phyloP scores from a whole-genome alignment of 2,329 filamentous ascomycete species.

The Colletotrichum graminicola region DNA sequence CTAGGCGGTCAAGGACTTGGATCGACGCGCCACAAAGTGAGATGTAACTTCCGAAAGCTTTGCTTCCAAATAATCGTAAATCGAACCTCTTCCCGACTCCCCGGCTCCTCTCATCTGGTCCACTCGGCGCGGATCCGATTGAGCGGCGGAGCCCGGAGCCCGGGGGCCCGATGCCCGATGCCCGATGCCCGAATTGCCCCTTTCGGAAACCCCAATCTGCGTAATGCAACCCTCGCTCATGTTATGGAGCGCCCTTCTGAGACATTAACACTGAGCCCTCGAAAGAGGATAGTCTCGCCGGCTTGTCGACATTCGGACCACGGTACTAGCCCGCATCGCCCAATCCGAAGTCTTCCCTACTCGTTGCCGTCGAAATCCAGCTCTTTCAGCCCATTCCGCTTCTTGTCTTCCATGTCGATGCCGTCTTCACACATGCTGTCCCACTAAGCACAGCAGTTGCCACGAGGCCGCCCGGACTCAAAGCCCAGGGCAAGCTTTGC shows the following conservation, averaged over 20 bases:
- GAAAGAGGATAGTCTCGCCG: slow-evolving; percentile 7
- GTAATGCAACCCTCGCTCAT: slow-evolving; percentile 6
- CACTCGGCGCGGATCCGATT: not conserved
- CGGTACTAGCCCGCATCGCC: not conserved
- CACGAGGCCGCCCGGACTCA: no score
- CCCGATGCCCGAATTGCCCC: slow-evolving; percentile 8
- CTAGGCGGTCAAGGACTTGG: slow-evolving; percentile 7
- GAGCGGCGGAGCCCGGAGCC: not conserved
- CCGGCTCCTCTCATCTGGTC: not conserved
- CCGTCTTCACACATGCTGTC: slow-evolving; percentile 16
- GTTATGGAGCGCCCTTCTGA: not conserved
- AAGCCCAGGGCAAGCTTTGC: no score
- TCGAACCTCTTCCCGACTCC: not conserved
- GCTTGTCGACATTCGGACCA: not conserved
- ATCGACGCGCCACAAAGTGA: not conserved
- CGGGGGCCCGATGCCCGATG: slow-evolving; percentile 1
- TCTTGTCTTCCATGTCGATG: not conserved
- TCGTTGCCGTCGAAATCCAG: not conserved
- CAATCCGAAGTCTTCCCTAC: not conserved
- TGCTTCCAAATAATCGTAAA: not conserved
- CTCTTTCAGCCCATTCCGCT: not conserved
- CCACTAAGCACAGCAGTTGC: slow-evolving; percentile 15
- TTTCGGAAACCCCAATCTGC: slow-evolving; percentile 22
- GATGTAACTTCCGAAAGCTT: not conserved
- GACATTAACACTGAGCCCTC: slow-evolving; percentile 15